Conservation (phyloP, 225 moss, liverwort and hornwort species). For the Sphagnum contortum region DNA sequence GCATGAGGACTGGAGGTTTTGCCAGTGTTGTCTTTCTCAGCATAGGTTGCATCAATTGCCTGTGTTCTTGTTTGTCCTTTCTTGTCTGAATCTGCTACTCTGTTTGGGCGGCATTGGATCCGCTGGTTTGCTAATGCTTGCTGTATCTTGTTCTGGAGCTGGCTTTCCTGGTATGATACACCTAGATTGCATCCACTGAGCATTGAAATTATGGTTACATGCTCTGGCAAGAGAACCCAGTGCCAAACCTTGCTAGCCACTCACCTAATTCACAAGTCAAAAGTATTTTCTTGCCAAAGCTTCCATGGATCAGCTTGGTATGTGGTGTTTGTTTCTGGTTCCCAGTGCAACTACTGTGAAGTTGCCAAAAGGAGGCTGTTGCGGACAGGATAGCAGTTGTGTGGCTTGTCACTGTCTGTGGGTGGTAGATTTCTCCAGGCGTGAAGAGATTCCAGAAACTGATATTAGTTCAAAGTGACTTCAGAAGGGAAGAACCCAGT, state of each 20-base stretch:
- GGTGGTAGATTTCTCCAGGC: constrained; percentile 29
- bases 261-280: constrained; percentile 43
- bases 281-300: constrained; percentile 42
- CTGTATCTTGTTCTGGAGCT: no score
- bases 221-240: no score
- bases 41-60: no score
- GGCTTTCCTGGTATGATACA: constrained; percentile 60
- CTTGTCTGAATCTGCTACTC: no score
- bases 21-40: no score
- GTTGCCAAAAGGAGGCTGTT: constrained; percentile 53
- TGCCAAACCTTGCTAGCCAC: constrained; percentile 68
- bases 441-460: constrained; percentile 55
- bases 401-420: constrained; percentile 32
- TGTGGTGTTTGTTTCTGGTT: constrained; percentile 45
- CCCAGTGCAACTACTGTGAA: constrained; percentile 70
- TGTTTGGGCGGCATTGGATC: no score
- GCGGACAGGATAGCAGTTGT: constrained; percentile 91
- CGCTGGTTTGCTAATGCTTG: no score
- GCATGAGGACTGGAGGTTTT: no score
- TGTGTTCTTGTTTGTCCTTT: no score
- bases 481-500: constrained; percentile 37
- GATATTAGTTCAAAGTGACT: constrained; percentile 57
- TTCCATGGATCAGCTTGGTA: constrained; percentile 57
- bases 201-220: no score
- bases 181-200: no score